A percentile compares a stretch with the other conserved stretches of the same genome.
Conservation (phyloP, 495 filamentous ascomycete genomes). For the Podospora sp. region DNA sequence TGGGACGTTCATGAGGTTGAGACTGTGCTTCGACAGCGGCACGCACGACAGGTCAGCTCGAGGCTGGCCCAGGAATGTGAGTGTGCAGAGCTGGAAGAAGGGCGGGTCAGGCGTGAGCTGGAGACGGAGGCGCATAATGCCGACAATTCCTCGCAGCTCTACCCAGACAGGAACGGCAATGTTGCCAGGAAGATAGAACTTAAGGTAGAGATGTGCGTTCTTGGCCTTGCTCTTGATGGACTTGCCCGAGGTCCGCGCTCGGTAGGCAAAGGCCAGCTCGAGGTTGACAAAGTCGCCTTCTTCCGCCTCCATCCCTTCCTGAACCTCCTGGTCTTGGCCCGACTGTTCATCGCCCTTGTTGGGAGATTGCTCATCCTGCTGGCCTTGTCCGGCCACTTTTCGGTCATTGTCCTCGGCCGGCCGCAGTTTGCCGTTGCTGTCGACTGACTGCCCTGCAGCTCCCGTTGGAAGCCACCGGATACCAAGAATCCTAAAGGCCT, state of each 20-base stretch:
- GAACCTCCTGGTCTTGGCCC: conserved; percentile 50
- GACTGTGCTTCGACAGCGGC: conserved; percentile 64
- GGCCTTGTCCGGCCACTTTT: conserved; percentile 47
- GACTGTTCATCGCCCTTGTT: conserved; percentile 32
- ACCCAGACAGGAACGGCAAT: conserved; percentile 71
- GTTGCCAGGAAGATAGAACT: conserved; percentile 65
- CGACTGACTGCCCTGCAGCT: conserved; percentile 61
- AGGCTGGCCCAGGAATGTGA: conserved; percentile 77
- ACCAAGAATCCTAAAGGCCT: conserved; percentile 64
- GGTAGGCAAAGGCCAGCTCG: conserved; percentile 71
- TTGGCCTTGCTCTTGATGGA: conserved; percentile 62
- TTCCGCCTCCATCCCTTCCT: conserved; percentile 71
- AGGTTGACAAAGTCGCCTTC: conserved; percentile 74
- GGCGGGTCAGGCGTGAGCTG: conserved; percentile 73
- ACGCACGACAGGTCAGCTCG: conserved; percentile 69
- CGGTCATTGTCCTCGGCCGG: conserved; percentile 49
- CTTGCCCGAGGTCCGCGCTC: conserved; percentile 57
- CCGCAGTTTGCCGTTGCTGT: conserved; percentile 53
- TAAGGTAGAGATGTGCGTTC: conserved; percentile 69
- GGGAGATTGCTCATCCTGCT: conserved; percentile 28
- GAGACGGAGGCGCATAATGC: conserved; percentile 64
- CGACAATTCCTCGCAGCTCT: conserved; percentile 66
- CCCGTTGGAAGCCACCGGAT: conserved; percentile 68
- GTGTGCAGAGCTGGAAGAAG: conserved; percentile 68
- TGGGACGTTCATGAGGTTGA: conserved; percentile 73